A percentile compares a stretch with the other conserved stretches of the same genome.
Conservation (phyloP, 1,284 basidiomycete genomes). For the Meripilus lineatus region DNA sequence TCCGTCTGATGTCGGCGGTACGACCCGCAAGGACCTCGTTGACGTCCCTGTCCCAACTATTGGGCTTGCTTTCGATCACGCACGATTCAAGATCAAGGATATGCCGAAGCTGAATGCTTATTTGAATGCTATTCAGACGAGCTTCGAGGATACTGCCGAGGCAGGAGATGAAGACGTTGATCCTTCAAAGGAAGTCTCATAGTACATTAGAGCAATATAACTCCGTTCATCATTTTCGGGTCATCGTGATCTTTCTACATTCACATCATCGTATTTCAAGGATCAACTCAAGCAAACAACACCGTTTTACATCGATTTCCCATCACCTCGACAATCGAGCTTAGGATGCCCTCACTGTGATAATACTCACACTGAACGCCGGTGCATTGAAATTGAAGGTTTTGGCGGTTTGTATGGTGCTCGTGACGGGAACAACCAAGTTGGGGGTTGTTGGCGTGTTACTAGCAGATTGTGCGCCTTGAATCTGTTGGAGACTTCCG, state of each 20-base stretch:
- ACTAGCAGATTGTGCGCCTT: slow-evolving; percentile 42
- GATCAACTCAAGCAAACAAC: no score
- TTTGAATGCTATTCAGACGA: slow-evolving; percentile 64
- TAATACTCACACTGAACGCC: slow-evolving; percentile 52
- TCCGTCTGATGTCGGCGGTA: slow-evolving; percentile 23
- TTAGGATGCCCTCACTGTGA: slow-evolving; percentile 31
- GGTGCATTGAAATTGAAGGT: slow-evolving; percentile 55
- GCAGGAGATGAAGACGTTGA: slow-evolving; percentile 46
- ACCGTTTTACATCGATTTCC: no score
- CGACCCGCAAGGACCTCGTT: background rate
- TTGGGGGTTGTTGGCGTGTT: slow-evolving; percentile 51
- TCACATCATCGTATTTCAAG: no score
- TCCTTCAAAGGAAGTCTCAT: slow-evolving; percentile 12
- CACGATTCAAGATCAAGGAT: slow-evolving; percentile 65
- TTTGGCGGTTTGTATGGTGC: slow-evolving; percentile 39
- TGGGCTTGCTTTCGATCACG: slow-evolving; percentile 80
- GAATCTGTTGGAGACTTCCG: slow-evolving; percentile 43
- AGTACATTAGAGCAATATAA: no score
- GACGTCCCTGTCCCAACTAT: slow-evolving; percentile 39
- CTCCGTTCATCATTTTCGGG: no score
- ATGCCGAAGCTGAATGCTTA: slow-evolving; percentile 82
- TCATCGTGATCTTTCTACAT: no score
- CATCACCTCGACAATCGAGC: no score
- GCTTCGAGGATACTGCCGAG: slow-evolving; percentile 54
- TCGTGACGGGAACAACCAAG: slow-evolving; percentile 40